Evolutionary conservation across 2,329 filamentous ascomycete species (phyloP).

Genomic region (Moelleriella libera): DNA sequence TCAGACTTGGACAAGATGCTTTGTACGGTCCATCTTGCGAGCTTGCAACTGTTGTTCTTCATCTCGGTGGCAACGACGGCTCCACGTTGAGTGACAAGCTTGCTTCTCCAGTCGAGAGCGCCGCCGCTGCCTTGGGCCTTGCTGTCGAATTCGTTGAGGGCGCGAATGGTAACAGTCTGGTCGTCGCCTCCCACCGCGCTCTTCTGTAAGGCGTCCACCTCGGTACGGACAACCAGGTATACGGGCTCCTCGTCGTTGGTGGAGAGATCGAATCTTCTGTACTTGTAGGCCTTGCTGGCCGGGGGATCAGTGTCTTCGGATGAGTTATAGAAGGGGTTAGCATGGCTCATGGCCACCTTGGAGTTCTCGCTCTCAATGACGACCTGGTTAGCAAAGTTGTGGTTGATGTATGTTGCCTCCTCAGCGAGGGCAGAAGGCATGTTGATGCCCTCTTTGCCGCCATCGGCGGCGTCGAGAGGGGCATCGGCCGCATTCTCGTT

Average conservation of each 20-base stretch:
- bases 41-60: conserved; percentile 99
- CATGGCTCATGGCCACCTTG: conserved; percentile 73
- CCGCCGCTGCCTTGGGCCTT: conserved; percentile 93
- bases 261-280: conserved; percentile 90
- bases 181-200: conserved; percentile 86
- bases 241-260: conserved; percentile 91
- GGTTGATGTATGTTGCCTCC: conserved; percentile 99
- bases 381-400: conserved; percentile 96
- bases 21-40: conserved; percentile 94
- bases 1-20: conserved; percentile 95
- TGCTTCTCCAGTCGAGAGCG: conserved; percentile 91
- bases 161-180: conserved; percentile 84
- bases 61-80: conserved; percentile 97
- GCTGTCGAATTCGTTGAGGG: conserved; percentile 97
- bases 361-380: conserved; percentile 66
- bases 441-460: conserved; percentile 90
- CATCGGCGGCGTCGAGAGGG: conserved; percentile 79
- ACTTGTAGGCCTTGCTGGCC: conserved; percentile 96
- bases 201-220: conserved; percentile 91
- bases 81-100: conserved; percentile 87
- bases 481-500: conserved; percentile 98
- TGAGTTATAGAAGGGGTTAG: conserved; percentile 96
- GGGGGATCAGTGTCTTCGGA: conserved; percentile 86
- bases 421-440: conserved; percentile 84
- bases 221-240: conserved; percentile 84